Base-by-base conservation (phyloP, 495 filamentous ascomycete genomes). In the Aspergillus incahuasiensis region DNA sequence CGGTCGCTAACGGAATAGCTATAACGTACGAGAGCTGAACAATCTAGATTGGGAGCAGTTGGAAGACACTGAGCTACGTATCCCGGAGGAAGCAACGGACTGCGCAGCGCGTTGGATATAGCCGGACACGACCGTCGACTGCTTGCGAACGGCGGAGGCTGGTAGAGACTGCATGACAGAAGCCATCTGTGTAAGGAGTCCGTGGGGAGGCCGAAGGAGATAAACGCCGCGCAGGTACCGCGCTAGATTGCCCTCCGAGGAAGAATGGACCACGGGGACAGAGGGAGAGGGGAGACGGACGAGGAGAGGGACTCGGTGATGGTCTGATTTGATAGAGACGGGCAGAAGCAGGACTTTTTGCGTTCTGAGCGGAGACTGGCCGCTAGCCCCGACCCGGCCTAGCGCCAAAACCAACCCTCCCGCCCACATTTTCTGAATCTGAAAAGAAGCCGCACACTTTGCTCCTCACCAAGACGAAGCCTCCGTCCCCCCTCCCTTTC, bases 341-440 rank as follows among this genome's bases (percentile, higher is more conserved):
- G 32, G 8, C 25, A 56, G 32, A 43, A 63, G 58, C 54, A 64
- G 56, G 64, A 67, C 62, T 65, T 61, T 57, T 62, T 61, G 47
- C 48, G 48, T 53, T 61, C 57, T 48, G 65, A 61, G 65, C 65
- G 60, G 65, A 65, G 60, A 56, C 61, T 48, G 52, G 13, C 34
- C 52, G 32, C 57, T 58, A 63, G 48, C 21, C 67, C 69, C 51
- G 57, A 66, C 50, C 12, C 12, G 63, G 74, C 40, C 61, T 77
- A 77, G 74, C 65, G 70, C 34, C 40, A 6, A 59, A 28, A 57
- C 57, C 63, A 66, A 68, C 68, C 67, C 66, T 70, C 66, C 65
- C 74, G 66, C 72, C 70, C 70, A 72, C 71, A 68, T 74, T 73
- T 74, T 69, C 61, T 61, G 55, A 68, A 59, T 61, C 58, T 52